phyloP scores from a whole-genome alignment of 495 filamentous ascomycete species.

The Achaetomiella virescens region DNA sequence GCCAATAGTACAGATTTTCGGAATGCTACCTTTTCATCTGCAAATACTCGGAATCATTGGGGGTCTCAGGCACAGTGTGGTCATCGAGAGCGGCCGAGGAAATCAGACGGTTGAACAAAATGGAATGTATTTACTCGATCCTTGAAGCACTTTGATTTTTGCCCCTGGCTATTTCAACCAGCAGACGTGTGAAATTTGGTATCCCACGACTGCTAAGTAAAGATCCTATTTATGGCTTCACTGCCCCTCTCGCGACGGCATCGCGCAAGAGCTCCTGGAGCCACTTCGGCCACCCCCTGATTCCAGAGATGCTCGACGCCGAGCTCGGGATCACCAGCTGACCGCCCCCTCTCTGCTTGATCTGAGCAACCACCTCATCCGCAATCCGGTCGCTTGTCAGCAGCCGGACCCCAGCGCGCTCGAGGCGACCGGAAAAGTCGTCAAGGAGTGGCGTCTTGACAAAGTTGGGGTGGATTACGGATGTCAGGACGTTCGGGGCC shows the following conservation, averaged over 20 bases:
- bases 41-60: too few species aligned
- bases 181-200: neutral
- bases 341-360: constrained; percentile 48
- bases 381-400: constrained; percentile 54
- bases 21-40: too few species aligned
- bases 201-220: neutral
- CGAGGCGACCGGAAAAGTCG: constrained; percentile 41
- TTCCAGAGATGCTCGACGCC: constrained; percentile 20
- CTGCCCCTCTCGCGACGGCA: constrained; percentile 8
- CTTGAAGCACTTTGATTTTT: too few species aligned
- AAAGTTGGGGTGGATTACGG: constrained; percentile 56
- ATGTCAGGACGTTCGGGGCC: constrained; percentile 54
- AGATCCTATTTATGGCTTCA: neutral
- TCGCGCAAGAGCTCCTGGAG: constrained; percentile 28
- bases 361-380: constrained; percentile 48
- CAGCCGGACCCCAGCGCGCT: constrained; percentile 41
- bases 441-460: constrained; percentile 51
- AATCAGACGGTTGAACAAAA: too few species aligned
- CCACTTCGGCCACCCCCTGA: constrained; percentile 37
- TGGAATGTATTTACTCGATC: too few species aligned
- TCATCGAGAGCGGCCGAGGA: too few species aligned
- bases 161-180: too few species aligned
- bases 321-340: constrained; percentile 46
- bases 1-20: too few species aligned
- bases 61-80: too few species aligned